Evolutionary conservation across 1,284 basidiomycete genomes (phyloP).

Genomic region (Ustilago loliicola): DNA sequence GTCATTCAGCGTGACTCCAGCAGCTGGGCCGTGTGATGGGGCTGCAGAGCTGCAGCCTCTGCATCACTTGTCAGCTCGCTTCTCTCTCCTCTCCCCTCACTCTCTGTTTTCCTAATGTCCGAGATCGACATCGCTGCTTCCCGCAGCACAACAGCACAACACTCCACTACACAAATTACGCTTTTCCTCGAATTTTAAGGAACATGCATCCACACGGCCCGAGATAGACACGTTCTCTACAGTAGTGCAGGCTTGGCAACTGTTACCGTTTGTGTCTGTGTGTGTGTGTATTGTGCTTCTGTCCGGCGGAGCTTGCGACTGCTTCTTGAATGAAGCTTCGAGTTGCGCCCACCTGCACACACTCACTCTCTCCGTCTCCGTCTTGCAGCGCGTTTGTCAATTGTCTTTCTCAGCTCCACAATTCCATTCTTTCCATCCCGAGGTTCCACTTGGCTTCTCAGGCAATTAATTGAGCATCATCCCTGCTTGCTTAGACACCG

Average conservation of each 20-base stretch:
- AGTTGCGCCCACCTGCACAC: neutral
- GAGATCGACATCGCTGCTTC: slow-evolving; percentile 21
- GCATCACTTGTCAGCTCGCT: neutral
- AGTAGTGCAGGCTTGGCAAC: no score
- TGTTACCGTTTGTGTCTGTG: no score
- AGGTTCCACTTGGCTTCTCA: neutral
- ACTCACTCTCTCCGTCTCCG: neutral
- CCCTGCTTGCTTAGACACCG: neutral
- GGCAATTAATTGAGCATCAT: neutral
- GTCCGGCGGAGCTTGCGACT: no score
- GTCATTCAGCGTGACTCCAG: neutral
- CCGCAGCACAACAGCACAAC: slow-evolving; percentile 6
- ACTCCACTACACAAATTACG: neutral
- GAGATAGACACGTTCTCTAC: neutral
- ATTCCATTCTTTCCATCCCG: neutral
- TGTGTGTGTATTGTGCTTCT: no score
- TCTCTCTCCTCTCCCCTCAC: neutral
- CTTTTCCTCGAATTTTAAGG: neutral
- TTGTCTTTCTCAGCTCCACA: neutral
- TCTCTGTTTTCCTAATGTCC: slow-evolving; percentile 15
- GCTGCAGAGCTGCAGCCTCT: neutral
- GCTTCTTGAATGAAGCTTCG: neutral
- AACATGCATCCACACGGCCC: slow-evolving; percentile 1
- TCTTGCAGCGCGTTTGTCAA: neutral
- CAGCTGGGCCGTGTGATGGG: neutral